phyloP scores from a whole-genome alignment of 106 monocot species.

The Xerophyta viscosa region DNA sequence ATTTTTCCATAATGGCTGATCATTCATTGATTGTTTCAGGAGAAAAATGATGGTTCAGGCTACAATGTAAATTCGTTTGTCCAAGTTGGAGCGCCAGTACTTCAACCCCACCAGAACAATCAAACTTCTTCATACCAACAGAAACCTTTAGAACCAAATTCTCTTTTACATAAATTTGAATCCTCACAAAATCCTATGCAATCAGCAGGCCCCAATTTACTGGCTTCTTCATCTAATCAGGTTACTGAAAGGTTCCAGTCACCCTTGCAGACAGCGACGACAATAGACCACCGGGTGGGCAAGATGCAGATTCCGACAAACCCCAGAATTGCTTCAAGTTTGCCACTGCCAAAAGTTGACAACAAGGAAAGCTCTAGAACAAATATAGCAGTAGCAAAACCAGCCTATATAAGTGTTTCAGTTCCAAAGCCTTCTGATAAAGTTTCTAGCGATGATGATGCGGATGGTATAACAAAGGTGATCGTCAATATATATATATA shows the following conservation, averaged over 20 bases:
- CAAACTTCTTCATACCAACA: conserved; percentile 41
- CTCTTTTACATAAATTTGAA: conserved; percentile 17
- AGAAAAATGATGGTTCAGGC: conserved; percentile 12
- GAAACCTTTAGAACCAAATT: conserved; percentile 23
- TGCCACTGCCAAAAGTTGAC: conserved; percentile 41
- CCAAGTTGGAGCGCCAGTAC: conserved; percentile 17
- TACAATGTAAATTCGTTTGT: conserved; percentile 16
- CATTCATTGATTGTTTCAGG: background rate
- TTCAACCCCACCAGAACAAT: conserved; percentile 21
- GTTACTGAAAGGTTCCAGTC: conserved; percentile 39
- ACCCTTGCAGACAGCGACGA: conserved; percentile 23
- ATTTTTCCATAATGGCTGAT: no score
- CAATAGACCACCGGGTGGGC: conserved; percentile 42
- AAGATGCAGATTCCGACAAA: conserved; percentile 97
- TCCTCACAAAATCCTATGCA: conserved; percentile 24
- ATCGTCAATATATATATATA: no score
- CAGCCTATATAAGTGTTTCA: conserved; percentile 73
- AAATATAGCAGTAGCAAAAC: conserved; percentile 35
- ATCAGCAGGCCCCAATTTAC: conserved; percentile 26
- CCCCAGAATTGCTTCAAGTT: conserved; percentile 82
- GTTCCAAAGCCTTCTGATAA: conserved; percentile 37
- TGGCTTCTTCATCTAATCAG: conserved; percentile 41
- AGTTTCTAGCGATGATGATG: conserved; percentile 30
- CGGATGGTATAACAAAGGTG: conserved; percentile 48
- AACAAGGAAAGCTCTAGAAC: conserved; percentile 39